Evolutionary conservation across 345 rosid species (phyloP), one percentile per base, ranked within the genome.

Genomic region (Eutrema japonicum): DNA sequence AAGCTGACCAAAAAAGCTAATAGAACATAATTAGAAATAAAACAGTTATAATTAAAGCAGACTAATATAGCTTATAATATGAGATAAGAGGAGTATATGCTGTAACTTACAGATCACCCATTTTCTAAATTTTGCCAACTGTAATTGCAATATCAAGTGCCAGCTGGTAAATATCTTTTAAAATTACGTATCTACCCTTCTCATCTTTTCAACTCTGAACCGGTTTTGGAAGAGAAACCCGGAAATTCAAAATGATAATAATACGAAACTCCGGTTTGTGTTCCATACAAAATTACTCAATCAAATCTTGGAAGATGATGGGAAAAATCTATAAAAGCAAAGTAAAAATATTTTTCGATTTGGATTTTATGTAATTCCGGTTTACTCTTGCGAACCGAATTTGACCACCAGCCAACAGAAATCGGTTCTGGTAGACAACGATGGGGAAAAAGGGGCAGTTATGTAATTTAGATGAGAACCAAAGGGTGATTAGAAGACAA

Each of bases 51-150:
- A 13, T 14, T 11, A 49, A 60, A 51, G 30, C 33, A 74, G 51
- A 48, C 26, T 64, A 40, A 55, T 47, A 8, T 14, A 52, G 3
- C 36, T 40, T 64, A 70, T 26, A 63, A 51, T 50, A 49, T 51
- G 8, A 63, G 69, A 73, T 54, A 12, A 45, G 18, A 43, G 10
- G 48, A 12, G 64, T 46, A 53, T 37, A 60, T 55, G 43, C 12
- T 56, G 36, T 66, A 40, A 36, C 32, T 37, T 49, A 68, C 73
- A 75, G 55, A 59, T 67, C 73, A n/a, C 42, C 56, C 53, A 57
- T 38, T 66, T 50, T 67, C 22, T 41, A 49, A 12, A 41, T 61
- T 22, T 61, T 35, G 79, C 64, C 79, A 68, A 68, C 79, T 68
- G 57, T 75, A 8, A 68, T 60, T 60, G 47, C 64, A 51, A 35